Evolutionary conservation across 768 basidiomycete genomes (phyloP), one percentile per base, ranked within the genome.

Genomic region (Glaciozyma antarctica): DNA sequence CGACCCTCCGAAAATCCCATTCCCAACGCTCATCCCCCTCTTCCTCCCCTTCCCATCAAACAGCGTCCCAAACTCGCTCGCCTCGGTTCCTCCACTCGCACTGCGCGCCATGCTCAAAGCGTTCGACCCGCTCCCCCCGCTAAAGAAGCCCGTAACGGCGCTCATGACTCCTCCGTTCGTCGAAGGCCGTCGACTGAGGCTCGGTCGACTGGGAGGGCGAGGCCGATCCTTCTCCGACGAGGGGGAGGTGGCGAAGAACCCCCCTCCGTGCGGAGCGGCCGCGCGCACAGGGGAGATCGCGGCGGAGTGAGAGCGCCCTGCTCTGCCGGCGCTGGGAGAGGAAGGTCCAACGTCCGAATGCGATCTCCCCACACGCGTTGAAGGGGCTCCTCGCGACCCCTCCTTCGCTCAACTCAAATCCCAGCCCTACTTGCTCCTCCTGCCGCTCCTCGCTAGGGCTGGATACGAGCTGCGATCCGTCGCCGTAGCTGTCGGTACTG

Each of bases 61-160:
- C 16, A 69, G 59, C 34, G 68, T 64, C 17, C 68, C 68, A 17
- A 69, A 69, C 59, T 69, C 68, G 62, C 51, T 63, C 17, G 22
- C 48, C 34, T 61, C 67, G 61, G n/a, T 26, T 19, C 22, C 61
- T 5, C n/a, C 55, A 6, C 49, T 60, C 2, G 45, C 58, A 6
- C 38, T 55, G 2, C 57, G 53, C 6, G 60, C 57, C 34, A 56
- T 48, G 4, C 47, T 55, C 24, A 63, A 44, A 0, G 61, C 44
- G 13, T 54, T 59, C 0, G 62, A 24, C 17, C 51, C 51, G 26
- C 51, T 52, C 2, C 51, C 51, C 10, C 26, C 38, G 38, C 38
- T 16, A n/a, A 52, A 52, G 51, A 52, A 52, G 51, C 51, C 55
- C n/a, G 62, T 58, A 7, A 55, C 58, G 54, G 59, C 52, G 16